phyloP scores from a whole-genome alignment of 2,329 filamentous ascomycete species.

The Nemania sp. region DNA sequence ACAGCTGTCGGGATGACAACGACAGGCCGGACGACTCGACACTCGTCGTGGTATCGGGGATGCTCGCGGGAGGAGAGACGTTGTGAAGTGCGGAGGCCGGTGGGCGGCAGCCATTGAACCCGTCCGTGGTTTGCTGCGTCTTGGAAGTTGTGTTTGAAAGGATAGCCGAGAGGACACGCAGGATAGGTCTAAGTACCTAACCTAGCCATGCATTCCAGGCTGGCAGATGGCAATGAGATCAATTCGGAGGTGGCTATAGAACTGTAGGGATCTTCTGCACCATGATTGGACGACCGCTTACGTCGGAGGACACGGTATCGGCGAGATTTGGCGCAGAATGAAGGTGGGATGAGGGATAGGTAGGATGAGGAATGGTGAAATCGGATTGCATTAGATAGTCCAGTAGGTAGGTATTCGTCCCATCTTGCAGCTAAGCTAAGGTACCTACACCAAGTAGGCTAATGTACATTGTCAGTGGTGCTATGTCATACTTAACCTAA shows the following conservation, averaged over 20 bases:
- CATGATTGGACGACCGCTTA: background rate
- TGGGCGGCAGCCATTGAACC: conserved; percentile 9
- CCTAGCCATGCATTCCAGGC: too few species aligned
- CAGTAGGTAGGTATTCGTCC: too few species aligned
- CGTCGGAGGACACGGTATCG: background rate
- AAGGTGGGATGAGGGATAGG: conserved; percentile 15
- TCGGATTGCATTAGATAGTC: too few species aligned
- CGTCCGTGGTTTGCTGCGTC: background rate
- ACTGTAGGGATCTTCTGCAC: too few species aligned
- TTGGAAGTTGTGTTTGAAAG: background rate
- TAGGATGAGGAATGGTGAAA: too few species aligned
- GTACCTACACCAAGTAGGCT: too few species aligned
- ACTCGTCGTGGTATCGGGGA: background rate
- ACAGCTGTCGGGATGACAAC: background rate
- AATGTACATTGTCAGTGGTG: background rate
- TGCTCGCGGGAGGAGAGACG: background rate
- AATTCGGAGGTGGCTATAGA: too few species aligned
- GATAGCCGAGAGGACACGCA: too few species aligned
- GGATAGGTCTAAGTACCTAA: too few species aligned
- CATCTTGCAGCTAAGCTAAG: too few species aligned
- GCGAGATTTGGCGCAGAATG: background rate
- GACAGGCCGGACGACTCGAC: background rate
- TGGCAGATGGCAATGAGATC: too few species aligned
- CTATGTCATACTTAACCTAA: too few species aligned
- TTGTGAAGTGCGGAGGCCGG: background rate